Evolutionary conservation across 257 asterid genomes (phyloP).

Genomic region (Nicotiana benthamiana): DNA sequence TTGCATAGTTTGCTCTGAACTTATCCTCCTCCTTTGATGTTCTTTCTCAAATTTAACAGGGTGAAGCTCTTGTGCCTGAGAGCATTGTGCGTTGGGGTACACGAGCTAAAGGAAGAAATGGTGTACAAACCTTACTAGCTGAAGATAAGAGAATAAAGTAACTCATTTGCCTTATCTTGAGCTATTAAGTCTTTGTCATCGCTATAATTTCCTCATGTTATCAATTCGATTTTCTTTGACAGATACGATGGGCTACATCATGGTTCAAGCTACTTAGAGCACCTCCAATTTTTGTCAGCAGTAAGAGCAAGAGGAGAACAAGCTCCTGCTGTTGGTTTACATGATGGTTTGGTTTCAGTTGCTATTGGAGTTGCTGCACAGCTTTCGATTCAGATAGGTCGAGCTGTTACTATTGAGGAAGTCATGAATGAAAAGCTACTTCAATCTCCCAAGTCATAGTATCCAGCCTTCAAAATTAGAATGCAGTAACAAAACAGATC

Average conservation of each 20-base stretch:
- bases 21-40: background rate
- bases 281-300: constrained; percentile 61
- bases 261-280: constrained; percentile 93
- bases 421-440: constrained; percentile 30
- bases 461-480: background rate
- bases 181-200: background rate
- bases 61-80: constrained; percentile 95
- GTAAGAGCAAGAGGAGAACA: constrained; percentile 46
- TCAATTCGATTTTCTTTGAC: background rate
- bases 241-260: constrained; percentile 92
- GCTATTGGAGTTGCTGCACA: constrained; percentile 98
- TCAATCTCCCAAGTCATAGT: background rate
- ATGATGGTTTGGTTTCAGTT: constrained; percentile 83
- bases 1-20: background rate
- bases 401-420: constrained; percentile 59
- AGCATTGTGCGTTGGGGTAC: constrained; percentile 67
- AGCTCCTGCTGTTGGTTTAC: constrained; percentile 63
- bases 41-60: constrained; percentile 29
- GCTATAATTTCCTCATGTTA: background rate
- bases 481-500: background rate
- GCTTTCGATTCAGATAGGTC: constrained; percentile 64
- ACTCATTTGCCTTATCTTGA: constrained; percentile 9
- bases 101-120: constrained; percentile 60
- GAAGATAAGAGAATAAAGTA: constrained; percentile 71
- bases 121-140: constrained; percentile 51